Conservation (phyloP, 1,139 yeast species). For the Yamadazyma diospyri region DNA sequence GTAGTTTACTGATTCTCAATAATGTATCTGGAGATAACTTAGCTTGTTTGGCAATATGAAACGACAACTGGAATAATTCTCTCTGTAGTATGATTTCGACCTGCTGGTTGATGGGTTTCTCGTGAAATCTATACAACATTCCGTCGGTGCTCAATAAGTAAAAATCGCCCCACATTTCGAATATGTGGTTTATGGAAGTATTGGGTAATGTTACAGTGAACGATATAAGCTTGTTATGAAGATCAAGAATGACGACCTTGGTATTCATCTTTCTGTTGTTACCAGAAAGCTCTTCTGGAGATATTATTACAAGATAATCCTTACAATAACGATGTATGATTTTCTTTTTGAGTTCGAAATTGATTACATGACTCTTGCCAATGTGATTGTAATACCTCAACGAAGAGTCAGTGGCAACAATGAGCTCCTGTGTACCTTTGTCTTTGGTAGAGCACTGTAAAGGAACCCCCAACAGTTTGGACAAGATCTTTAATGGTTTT, state of each 20-base stretch:
- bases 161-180: conserved; percentile 53
- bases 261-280: conserved; percentile 23
- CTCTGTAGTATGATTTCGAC: conserved; percentile 69
- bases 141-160: conserved; percentile 75
- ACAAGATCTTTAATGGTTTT: conserved; percentile 59
- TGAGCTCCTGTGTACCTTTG: conserved; percentile 31
- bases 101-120: conserved; percentile 63
- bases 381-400: conserved; percentile 52
- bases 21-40: conserved; percentile 36
- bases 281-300: conserved; percentile 35
- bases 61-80: conserved; percentile 71
- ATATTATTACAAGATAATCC: conserved; percentile 54
- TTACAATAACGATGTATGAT: conserved; percentile 41
- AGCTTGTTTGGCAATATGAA: conserved; percentile 57
- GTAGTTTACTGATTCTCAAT: conserved; percentile 56
- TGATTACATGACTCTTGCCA: conserved; percentile 55
- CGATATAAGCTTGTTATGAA: conserved; percentile 65
- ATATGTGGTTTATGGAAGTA: conserved; percentile 51
- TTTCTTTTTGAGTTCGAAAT: conserved; percentile 59
- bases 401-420: conserved; percentile 53
- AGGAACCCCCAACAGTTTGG: conserved; percentile 64
- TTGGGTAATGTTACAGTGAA: conserved; percentile 67
- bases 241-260: conserved; percentile 63
- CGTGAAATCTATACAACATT: conserved; percentile 61
- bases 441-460: conserved; percentile 60